These are phyloP conservation scores for Scolecobasidium constrictum DNA, from an alignment of 2,329 filamentous ascomycete genomes.

Conservation along the genomic window DNA sequence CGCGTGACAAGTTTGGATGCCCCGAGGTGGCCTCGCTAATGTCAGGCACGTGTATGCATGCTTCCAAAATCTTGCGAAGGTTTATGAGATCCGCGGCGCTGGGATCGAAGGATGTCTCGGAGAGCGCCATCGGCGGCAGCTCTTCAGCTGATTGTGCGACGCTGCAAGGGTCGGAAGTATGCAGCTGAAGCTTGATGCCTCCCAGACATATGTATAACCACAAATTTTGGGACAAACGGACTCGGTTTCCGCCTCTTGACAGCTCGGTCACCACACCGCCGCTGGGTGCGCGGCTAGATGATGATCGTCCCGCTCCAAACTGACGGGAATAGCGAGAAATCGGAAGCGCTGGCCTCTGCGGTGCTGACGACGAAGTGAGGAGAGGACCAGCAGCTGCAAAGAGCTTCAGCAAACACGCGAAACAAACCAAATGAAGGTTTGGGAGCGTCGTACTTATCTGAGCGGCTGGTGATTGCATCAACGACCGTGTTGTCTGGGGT, in stretches of 20 bases:
- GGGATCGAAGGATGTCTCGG: constrained; percentile 3
- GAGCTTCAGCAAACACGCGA: too few species aligned
- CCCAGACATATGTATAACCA: too few species aligned
- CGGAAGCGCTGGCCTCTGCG: too few species aligned
- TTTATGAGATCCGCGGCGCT: constrained; percentile 7
- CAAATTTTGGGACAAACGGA: too few species aligned
- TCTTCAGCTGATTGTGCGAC: background rate
- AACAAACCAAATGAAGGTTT: too few species aligned
- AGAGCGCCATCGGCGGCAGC: constrained; percentile 7
- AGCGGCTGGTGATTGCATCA: background rate
- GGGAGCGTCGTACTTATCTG: background rate
- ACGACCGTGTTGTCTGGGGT: background rate
- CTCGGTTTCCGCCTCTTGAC: too few species aligned
- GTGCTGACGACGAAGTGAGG: too few species aligned
- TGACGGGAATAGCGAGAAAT: too few species aligned
- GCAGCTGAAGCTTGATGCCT: background rate
- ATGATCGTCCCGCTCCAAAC: background rate
- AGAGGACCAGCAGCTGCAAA: too few species aligned
- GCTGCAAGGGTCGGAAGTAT: background rate
- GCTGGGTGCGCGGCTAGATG: background rate
- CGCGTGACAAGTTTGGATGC: background rate
- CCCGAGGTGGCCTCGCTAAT: constrained; percentile 1
- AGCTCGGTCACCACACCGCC: too few species aligned
- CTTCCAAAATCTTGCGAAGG: constrained; percentile 5
- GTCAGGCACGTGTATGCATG: constrained; percentile 8